Percentiles rank a stretch among this genome's conserved stretches.
Evolutionary conservation across 2,329 filamentous ascomycete species (phyloP).

Genomic region (Phialophora expanda): DNA sequence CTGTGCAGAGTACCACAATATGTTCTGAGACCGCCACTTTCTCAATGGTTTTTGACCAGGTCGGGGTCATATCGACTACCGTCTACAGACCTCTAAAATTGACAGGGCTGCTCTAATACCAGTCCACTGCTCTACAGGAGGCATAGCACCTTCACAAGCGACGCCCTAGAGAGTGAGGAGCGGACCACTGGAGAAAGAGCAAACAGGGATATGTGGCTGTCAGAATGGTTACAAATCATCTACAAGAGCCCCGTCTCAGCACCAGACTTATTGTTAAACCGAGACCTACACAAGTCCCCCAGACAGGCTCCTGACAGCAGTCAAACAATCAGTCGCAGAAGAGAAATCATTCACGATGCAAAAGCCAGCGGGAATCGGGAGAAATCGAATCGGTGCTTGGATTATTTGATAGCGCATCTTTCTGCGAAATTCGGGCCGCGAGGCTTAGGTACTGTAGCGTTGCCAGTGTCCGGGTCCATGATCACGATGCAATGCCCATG

Average conservation of each 20-base stretch:
- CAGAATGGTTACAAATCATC: too few species aligned
- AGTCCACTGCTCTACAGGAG: too few species aligned
- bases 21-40: neutral
- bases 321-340: neutral
- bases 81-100: too few species aligned
- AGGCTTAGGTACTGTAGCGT: neutral
- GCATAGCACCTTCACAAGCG: too few species aligned
- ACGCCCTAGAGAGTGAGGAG: too few species aligned
- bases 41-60: neutral
- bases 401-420: neutral
- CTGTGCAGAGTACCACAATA: neutral
- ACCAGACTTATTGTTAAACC: neutral
- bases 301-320: neutral
- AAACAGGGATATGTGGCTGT: too few species aligned
- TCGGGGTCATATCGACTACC: too few species aligned
- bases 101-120: too few species aligned
- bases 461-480: too few species aligned
- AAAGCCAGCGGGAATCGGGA: neutral
- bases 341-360: neutral
- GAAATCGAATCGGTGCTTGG: neutral
- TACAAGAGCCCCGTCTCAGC: too few species aligned
- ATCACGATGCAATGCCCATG: too few species aligned
- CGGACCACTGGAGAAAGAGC: too few species aligned
- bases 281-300: neutral
- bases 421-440: neutral